Base-by-base conservation (phyloP, 345 rosid genomes). In the Murraya paniculata region DNA sequence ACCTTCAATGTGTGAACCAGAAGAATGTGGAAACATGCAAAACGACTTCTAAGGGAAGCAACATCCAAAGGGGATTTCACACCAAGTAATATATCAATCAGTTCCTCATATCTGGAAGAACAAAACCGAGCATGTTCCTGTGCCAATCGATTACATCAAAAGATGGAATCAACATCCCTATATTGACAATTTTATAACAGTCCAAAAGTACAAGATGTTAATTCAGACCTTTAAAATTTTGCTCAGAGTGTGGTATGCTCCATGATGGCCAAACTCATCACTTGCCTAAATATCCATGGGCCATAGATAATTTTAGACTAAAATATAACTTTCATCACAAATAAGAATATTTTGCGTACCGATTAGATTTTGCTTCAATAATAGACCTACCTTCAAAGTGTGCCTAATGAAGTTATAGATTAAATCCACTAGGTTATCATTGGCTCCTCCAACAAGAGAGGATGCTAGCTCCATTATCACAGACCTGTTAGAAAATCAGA, bases 101-200 rank as follows among this genome's bases (percentile, higher is more conserved):
- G 78, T 89, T 96, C 97, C 55, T 53, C 84, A 80, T 78, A 85
- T 77, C 78, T 90, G 60, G 94, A 85, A 80, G 92, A 85, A 86
- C 91, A 86, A 86, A 95, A 90, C 95, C 88, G 85, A 62, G 80
- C 36, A 76, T 93, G 97, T 81, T 88, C 94, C 99, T 93, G 89
- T 85, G 83, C 62, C 82, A 80, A 71, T 80, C 57, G 39, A 79
- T 6, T 66, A 70, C 53, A 84, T 35, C 38, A 80, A 76, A 68
- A 48, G 80, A 71, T 2, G 62, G 60, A 57, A 79, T 67, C 18
- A 58, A 83, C 64, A 69, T 22, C 80, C 67, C 4, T 69, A 66
- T 69, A 55, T 35, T 0, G 58, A 21, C n/a, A 74, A 30, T 53
- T 60, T 64, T 64, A 68, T 27, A 58, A 73, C 38, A 76, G 77